Percentiles rank a stretch among this genome's conserved stretches.
These are phyloP conservation scores for Candida bentonensis DNA, from an alignment of 805 yeast species.

Conservation along the genomic window DNA sequence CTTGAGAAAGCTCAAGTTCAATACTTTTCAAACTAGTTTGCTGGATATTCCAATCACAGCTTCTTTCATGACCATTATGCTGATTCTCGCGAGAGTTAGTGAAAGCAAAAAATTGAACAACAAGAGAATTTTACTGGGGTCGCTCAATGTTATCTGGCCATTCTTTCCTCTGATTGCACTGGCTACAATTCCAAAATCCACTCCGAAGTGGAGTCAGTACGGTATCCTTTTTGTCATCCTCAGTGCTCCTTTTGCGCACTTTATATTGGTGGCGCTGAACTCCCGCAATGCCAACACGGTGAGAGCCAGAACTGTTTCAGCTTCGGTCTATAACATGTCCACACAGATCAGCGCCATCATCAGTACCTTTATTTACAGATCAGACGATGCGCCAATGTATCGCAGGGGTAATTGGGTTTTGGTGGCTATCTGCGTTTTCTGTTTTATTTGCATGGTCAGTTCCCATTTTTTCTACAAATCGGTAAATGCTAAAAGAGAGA, in stretches of 20 bases:
- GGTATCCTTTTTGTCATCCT: not conserved
- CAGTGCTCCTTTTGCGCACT: not conserved
- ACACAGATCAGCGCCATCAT: slow-evolving; percentile 45
- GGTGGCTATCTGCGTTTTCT: not conserved
- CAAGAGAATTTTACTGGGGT: not conserved
- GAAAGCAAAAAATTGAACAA: not conserved
- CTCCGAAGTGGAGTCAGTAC: not conserved
- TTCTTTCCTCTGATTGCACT: not conserved
- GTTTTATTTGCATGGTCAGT: slow-evolving; percentile 8
- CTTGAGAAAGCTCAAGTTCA: slow-evolving; percentile 33
- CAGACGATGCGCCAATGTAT: slow-evolving; percentile 46
- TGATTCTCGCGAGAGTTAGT: slow-evolving; percentile 8
- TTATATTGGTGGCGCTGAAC: slow-evolving; percentile 1
- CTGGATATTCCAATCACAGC: slow-evolving; percentile 39
- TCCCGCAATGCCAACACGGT: slow-evolving; percentile 51
- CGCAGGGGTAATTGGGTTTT: slow-evolving; percentile 28
- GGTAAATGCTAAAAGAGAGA: slow-evolving; percentile 22
- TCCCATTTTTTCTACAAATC: slow-evolving; percentile 22
- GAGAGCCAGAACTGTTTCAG: slow-evolving; percentile 47
- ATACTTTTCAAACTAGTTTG: slow-evolving; percentile 34
- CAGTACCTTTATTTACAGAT: slow-evolving; percentile 41
- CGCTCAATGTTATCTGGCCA: not conserved
- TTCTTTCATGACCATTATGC: slow-evolving; percentile 13
- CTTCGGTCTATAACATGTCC: slow-evolving; percentile 51
- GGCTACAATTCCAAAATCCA: not conserved